Percentiles rank a stretch among this genome's conserved stretches.
These are phyloP conservation scores for Lycium barbarum DNA, from an alignment of 257 asterid genomes.

Conservation along the genomic window DNA sequence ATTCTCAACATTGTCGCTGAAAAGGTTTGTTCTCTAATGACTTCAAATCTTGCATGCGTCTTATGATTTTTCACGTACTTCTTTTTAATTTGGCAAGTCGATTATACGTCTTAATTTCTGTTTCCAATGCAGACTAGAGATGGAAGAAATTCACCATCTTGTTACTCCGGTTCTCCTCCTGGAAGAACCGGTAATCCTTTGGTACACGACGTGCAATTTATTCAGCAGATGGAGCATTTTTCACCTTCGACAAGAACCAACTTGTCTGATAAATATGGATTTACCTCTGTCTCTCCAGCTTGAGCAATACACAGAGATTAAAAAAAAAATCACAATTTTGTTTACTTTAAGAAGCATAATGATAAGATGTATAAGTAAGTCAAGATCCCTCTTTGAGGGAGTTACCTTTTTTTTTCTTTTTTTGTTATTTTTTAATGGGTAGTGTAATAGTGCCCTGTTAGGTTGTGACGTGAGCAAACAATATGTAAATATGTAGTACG, in stretches of 20 bases:
- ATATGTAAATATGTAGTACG: constrained; percentile 1
- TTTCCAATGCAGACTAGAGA: constrained; percentile 41
- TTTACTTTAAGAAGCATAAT: not conserved
- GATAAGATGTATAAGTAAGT: constrained; percentile 13
- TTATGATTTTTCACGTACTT: not conserved
- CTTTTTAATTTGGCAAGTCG: not conserved
- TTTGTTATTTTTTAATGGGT: not conserved
- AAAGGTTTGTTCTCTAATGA: constrained; percentile 40
- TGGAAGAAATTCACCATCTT: constrained; percentile 40
- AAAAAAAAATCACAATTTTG: not conserved
- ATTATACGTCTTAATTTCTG: not conserved
- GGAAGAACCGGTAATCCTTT: constrained; percentile 61
- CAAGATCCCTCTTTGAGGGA: constrained; percentile 9
- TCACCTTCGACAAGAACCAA: constrained; percentile 45
- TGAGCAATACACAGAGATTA: constrained; percentile 23
- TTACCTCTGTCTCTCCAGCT: constrained; percentile 40
- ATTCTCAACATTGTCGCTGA: constrained; percentile 51
- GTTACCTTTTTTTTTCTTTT: not conserved
- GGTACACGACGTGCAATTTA: constrained; percentile 67
- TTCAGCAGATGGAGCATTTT: constrained; percentile 46
- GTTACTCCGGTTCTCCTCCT: constrained; percentile 61
- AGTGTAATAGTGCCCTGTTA: not conserved
- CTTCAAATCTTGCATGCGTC: not conserved
- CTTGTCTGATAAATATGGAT: constrained; percentile 38
- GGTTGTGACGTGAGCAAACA: not conserved